Base-by-base conservation (phyloP, 495 filamentous ascomycete genomes). In the Aspergillus funiculosus region DNA sequence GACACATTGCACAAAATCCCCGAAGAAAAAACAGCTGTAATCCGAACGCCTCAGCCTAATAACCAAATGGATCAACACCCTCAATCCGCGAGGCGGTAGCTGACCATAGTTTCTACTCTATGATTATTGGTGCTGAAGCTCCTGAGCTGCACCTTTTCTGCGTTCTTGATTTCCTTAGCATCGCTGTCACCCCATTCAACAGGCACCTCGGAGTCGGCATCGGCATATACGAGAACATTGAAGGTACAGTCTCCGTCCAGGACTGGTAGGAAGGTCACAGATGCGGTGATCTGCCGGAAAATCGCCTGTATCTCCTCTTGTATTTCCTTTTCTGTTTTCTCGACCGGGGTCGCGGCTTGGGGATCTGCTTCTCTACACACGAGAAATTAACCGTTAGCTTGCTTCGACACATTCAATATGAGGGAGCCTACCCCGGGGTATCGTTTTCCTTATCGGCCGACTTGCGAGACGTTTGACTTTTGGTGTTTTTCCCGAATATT, bases 171-270 rank as follows among this genome's bases (percentile, higher is more conserved):
- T 73, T 98, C 92, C 71, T 95, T 96, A 36, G 94, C 90, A 61
- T 98, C 92, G 57, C 87, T 94, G 69, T 98, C 92, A 25, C 92
- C 92, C 92, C 92, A 98, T 66, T 98, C 94, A 46, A 98, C 84
- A 5, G 92, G 92, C 11, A 98, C 92, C 18, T 98, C 92, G 17
- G 86, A 91, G 64, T 95, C 89, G 6, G 89, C 92, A 59, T 97
- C 92, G 27, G 92, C 94, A 60, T 98, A 98, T 3, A 98, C 92
- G 18, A 98, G 75, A 15, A 98, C 91, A 61, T 98, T 98, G 75
- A 98, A 98, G 9, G 94, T 96, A 76, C 91, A 98, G 56, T 91
- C 82, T 21, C 89, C 88, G 32, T 85, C 82, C 3, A 98, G 78
- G 67, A 95, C 88, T 0, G 92, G 92, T 4, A 98, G 76, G 62